Conservation (phyloP, 805 yeast species). For the Teunomyces pallodes region DNA sequence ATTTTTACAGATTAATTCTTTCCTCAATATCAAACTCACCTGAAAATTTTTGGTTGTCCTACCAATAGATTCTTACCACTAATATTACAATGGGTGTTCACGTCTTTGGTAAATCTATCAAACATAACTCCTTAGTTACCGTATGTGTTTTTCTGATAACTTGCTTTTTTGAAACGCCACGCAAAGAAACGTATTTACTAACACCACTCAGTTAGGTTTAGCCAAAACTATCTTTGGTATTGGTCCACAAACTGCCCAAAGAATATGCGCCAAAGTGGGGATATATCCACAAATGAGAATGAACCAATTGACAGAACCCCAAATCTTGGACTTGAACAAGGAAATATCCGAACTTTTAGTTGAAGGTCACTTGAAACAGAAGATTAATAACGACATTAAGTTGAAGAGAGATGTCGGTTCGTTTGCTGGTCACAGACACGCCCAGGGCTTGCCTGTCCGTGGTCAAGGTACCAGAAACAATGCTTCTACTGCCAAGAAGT, state of each 20-base stretch:
- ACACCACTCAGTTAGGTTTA: constrained; percentile 50
- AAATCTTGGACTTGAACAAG: constrained; percentile 79
- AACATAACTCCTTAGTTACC: constrained; percentile 40
- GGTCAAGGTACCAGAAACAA: constrained; percentile 94
- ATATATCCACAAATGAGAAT: constrained; percentile 91
- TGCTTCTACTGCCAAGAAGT: constrained; percentile 83
- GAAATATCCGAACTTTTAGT: constrained; percentile 80
- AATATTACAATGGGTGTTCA: constrained; percentile 38
- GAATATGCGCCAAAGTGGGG: constrained; percentile 82
- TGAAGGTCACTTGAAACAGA: constrained; percentile 75
- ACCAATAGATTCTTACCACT: too few species aligned
- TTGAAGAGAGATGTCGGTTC: constrained; percentile 80
- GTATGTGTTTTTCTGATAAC: constrained; percentile 16
- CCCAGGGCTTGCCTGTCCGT: constrained; percentile 59
- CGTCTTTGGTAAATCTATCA: constrained; percentile 43
- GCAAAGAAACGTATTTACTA: constrained; percentile 9
- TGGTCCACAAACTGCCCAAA: constrained; percentile 69
- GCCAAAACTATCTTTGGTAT: constrained; percentile 83
- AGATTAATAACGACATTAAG: constrained; percentile 72
- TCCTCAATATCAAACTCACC: not conserved
- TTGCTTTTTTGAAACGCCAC: not conserved
- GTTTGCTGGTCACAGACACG: constrained; percentile 86
- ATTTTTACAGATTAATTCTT: not conserved
- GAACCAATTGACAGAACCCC: constrained; percentile 88
- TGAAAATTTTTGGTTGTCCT: constrained; percentile 4